Conservation (phyloP, 2,329 filamentous ascomycete genomes). For the Diplodia seriata region DNA sequence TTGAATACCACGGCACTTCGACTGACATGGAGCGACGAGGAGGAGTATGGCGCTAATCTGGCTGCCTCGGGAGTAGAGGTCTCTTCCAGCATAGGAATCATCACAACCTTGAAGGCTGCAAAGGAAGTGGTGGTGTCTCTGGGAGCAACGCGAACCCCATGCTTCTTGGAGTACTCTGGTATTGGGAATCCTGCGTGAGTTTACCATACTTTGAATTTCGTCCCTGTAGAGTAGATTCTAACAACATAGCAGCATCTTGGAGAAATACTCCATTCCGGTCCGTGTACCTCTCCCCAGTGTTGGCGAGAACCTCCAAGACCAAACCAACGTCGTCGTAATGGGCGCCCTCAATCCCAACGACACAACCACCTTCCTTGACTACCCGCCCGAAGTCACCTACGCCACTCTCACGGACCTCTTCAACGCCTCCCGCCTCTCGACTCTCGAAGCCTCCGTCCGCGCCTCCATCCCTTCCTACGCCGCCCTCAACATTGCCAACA, state of each 20-base stretch:
- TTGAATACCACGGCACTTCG: constrained; percentile 53
- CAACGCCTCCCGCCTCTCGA: constrained; percentile 36
- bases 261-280: constrained; percentile 34
- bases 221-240: neutral
- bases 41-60: constrained; percentile 5
- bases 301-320: constrained; percentile 47
- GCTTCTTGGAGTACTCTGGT: constrained; percentile 36
- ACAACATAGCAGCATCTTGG: constrained; percentile 33
- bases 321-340: constrained; percentile 39
- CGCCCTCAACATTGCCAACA: constrained; percentile 36
- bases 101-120: constrained; percentile 42
- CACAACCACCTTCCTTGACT: constrained; percentile 46
- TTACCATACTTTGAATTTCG: neutral
- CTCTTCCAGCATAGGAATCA: neutral
- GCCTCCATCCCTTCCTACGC: constrained; percentile 44
- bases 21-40: constrained; percentile 46
- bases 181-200: constrained; percentile 35
- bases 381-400: constrained; percentile 47
- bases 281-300: constrained; percentile 40
- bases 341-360: constrained; percentile 36
- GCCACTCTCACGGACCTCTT: constrained; percentile 48
- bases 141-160: constrained; percentile 34
- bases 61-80: constrained; percentile 41
- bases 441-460: constrained; percentile 38
- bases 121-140: constrained; percentile 38